Percentiles rank a stretch among this genome's conserved stretches.
These are phyloP conservation scores for Daedaleopsis sinensis DNA, from an alignment of 768 basidiomycete genomes.

Conservation along the genomic window DNA sequence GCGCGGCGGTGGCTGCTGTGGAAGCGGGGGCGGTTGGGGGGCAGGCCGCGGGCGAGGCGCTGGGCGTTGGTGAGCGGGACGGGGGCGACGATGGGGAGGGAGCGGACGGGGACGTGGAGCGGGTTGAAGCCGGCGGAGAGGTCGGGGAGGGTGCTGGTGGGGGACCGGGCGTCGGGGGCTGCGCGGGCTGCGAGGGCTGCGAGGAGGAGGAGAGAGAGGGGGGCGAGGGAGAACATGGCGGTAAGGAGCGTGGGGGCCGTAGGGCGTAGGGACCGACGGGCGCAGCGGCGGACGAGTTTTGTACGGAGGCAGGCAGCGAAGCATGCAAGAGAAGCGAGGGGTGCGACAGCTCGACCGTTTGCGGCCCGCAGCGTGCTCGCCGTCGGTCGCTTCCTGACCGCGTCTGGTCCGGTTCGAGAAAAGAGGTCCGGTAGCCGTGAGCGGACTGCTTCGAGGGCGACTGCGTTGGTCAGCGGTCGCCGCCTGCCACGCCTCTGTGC, in stretches of 20 bases:
- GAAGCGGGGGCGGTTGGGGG: constrained; percentile 23
- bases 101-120: background rate
- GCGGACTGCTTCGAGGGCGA: too few species aligned
- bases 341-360: too few species aligned
- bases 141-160: background rate
- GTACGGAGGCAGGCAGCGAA: too few species aligned
- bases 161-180: background rate
- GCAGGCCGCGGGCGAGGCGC: constrained; percentile 22
- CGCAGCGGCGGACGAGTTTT: too few species aligned
- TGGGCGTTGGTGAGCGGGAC: constrained; percentile 23
- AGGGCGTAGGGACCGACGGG: too few species aligned
- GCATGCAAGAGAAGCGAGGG: too few species aligned
- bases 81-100: constrained; percentile 8
- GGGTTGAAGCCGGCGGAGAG: background rate
- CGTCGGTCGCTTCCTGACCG: too few species aligned
- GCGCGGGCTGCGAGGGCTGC: background rate
- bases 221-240: background rate
- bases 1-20: constrained; percentile 9
- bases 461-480: too few species aligned
- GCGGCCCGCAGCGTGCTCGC: too few species aligned
- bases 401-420: too few species aligned
- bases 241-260: background rate
- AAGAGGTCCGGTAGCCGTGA: too few species aligned
- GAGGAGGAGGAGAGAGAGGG: background rate
- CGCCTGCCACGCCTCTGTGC: too few species aligned